These are phyloP conservation scores for Pseudofabraea citricarpa DNA, from an alignment of 2,329 filamentous ascomycete genomes.

Conservation along the genomic window DNA sequence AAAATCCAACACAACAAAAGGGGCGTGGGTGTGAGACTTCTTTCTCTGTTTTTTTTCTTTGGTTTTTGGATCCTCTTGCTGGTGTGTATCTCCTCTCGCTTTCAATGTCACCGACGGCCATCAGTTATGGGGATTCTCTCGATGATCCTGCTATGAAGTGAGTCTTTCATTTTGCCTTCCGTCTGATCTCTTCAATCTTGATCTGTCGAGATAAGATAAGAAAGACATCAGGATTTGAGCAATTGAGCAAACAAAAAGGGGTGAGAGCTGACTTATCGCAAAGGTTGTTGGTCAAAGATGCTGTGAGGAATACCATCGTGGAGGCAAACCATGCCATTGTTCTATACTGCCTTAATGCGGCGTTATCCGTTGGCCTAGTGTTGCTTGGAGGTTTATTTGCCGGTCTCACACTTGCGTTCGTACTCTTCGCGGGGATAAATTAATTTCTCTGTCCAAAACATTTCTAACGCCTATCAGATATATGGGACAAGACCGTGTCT, in stretches of 20 bases:
- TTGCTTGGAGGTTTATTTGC: conserved; percentile 86
- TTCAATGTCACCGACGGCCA: too few species aligned
- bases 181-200: background rate
- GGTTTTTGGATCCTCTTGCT: too few species aligned
- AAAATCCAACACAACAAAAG: too few species aligned
- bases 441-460: background rate
- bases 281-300: conserved; percentile 1
- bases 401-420: conserved; percentile 78
- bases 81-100: too few species aligned
- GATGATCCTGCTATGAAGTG: background rate
- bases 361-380: conserved; percentile 6
- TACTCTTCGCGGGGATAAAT: conserved; percentile 13
- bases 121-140: too few species aligned
- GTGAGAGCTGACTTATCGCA: background rate
- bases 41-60: too few species aligned
- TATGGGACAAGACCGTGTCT: conserved; percentile 75
- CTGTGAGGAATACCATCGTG: background rate
- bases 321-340: background rate
- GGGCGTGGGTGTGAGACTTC: too few species aligned
- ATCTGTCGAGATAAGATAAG: background rate
- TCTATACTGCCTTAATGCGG: background rate
- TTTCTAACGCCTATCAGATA: too few species aligned
- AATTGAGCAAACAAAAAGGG: too few species aligned
- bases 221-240: background rate
- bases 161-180: background rate